phyloP scores from a whole-genome alignment of 805 yeast species.

The Zygosaccharomyces pseudorouxii region DNA sequence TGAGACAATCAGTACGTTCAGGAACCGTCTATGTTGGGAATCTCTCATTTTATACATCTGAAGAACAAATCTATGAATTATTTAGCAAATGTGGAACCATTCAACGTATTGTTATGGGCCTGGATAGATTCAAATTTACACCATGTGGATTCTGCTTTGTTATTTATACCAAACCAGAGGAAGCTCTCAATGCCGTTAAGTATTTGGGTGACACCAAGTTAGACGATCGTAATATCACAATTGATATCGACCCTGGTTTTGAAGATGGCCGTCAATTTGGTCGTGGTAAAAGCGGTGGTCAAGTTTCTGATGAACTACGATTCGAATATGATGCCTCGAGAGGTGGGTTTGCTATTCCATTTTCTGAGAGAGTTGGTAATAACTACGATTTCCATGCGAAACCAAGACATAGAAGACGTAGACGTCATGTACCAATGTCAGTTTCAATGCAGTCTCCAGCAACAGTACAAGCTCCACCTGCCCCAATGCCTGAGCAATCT shows the following conservation, averaged over 20 bases:
- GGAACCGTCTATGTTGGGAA: slow-evolving; percentile 89
- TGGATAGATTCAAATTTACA: slow-evolving; percentile 82
- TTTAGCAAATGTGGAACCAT: slow-evolving; percentile 79
- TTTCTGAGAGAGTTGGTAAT: slow-evolving; percentile 32
- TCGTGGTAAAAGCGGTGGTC: slow-evolving; percentile 90
- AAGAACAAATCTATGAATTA: slow-evolving; percentile 87
- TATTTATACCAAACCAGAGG: slow-evolving; percentile 60
- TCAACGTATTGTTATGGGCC: slow-evolving; percentile 84
- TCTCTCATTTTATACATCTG: slow-evolving; percentile 84
- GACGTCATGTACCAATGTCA: slow-evolving; percentile 7
- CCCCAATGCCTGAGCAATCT: slow-evolving; percentile 7
- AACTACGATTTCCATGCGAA: slow-evolving; percentile 3
- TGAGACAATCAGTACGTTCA: slow-evolving; percentile 60
- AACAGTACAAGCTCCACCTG: slow-evolving; percentile 13
- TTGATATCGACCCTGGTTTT: slow-evolving; percentile 95
- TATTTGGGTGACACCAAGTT: slow-evolving; percentile 76
- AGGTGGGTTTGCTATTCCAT: slow-evolving; percentile 43
- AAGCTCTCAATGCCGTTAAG: slow-evolving; percentile 78
- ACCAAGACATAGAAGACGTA: slow-evolving; percentile 11
- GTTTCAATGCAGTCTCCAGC: slow-evolving; percentile 15
- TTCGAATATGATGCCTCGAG: slow-evolving; percentile 47
- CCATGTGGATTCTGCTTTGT: slow-evolving; percentile 98
- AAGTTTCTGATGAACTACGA: slow-evolving; percentile 65
- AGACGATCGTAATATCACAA: slow-evolving; percentile 75
- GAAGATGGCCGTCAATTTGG: slow-evolving; percentile 95